Conservation (phyloP, 1,284 basidiomycete genomes). For the Malassezia japonica region DNA sequence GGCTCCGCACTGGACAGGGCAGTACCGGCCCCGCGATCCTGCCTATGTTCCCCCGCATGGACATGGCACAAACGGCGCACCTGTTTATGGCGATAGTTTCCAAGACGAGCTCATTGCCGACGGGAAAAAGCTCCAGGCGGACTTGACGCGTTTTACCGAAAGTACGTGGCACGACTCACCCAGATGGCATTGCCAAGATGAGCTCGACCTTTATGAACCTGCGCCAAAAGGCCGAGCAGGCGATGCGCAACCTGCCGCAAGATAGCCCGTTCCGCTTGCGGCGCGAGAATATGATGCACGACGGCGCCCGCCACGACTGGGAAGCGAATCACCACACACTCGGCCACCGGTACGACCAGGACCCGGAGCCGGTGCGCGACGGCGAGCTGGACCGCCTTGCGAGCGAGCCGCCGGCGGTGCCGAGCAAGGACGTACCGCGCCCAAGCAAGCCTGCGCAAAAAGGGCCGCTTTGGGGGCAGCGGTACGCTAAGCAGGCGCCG, state of each 20-base stretch:
- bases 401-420: not conserved
- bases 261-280: not conserved
- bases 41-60: not conserved
- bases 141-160: conserved; percentile 8
- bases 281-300: not conserved
- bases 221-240: conserved; percentile 9
- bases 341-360: conserved; percentile 8
- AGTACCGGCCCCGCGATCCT: not conserved
- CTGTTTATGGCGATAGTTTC: not conserved
- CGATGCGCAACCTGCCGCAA: conserved; percentile 3
- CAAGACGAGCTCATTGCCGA: not conserved
- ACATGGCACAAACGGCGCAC: no score
- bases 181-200: conserved; percentile 11
- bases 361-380: conserved; percentile 7
- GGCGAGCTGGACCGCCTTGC: conserved; percentile 4
- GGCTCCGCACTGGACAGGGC: not conserved
- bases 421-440: not conserved
- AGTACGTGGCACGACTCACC: not conserved
- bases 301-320: not conserved
- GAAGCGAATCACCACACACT: not conserved
- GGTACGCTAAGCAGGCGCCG: not conserved
- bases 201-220: conserved; percentile 5
- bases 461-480: conserved; percentile 7
- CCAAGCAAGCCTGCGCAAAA: not conserved
- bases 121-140: conserved; percentile 3